phyloP scores from a whole-genome alignment of 2,329 filamentous ascomycete genomes.

The Fusarium heterosporum region DNA sequence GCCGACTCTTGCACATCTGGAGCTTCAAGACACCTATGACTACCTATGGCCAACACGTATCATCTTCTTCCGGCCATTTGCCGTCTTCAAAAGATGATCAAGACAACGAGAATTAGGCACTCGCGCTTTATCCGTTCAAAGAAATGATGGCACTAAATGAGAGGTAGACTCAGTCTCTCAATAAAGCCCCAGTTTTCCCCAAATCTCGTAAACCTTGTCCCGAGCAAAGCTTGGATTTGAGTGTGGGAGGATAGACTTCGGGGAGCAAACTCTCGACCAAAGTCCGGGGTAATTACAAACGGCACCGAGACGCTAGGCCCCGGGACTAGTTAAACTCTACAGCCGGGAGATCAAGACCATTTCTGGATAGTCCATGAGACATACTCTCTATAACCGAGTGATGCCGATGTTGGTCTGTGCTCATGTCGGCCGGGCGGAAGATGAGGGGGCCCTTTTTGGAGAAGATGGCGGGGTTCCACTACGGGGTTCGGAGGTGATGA shows the following conservation, averaged over 20 bases:
- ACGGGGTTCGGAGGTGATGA: slow-evolving; percentile 12
- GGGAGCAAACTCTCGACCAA: neutral
- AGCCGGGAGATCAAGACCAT: neutral
- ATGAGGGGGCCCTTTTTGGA: slow-evolving; percentile 27
- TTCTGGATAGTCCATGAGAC: slow-evolving; percentile 15
- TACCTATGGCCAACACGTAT: too few relatives aligned
- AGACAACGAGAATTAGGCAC: too few relatives aligned
- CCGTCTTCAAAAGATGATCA: too few relatives aligned
- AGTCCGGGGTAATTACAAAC: slow-evolving; percentile 32
- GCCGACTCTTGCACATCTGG: too few relatives aligned
- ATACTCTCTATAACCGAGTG: slow-evolving; percentile 41
- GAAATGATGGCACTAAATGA: too few relatives aligned
- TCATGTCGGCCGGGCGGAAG: slow-evolving; percentile 46
- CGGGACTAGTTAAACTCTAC: neutral
- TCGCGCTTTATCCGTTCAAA: too few relatives aligned
- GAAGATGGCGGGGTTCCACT: slow-evolving; percentile 28
- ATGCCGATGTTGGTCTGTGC: slow-evolving; percentile 48
- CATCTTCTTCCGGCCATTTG: too few relatives aligned
- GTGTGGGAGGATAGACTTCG: neutral
- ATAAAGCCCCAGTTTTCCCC: neutral
- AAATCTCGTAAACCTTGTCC: neutral
- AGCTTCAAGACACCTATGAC: too few relatives aligned
- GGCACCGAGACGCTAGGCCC: slow-evolving; percentile 14
- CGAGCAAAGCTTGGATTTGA: neutral
- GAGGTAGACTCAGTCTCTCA: too few relatives aligned